These are phyloP conservation scores for Dujonia santamariae DNA, from an alignment of 1,139 yeast species.

Conservation along the genomic window DNA sequence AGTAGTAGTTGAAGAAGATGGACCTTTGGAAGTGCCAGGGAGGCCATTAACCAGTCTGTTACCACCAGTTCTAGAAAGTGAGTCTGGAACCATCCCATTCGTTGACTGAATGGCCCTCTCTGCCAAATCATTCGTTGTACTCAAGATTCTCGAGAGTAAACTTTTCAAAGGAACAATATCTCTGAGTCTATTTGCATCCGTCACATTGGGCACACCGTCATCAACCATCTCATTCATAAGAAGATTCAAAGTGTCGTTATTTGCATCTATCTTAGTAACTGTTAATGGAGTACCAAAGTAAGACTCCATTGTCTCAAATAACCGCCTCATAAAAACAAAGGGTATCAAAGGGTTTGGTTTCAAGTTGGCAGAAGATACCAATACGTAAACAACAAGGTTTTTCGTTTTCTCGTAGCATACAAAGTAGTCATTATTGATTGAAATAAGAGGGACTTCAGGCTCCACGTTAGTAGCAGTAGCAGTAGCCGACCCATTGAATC, in stretches of 20 bases:
- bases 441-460: slow-evolving; percentile 18
- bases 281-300: slow-evolving; percentile 61
- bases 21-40: neutral
- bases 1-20: slow-evolving; percentile 3
- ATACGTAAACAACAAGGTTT: slow-evolving; percentile 25
- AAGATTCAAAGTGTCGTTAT: slow-evolving; percentile 63
- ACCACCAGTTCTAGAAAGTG: neutral
- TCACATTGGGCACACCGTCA: slow-evolving; percentile 67
- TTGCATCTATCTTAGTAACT: slow-evolving; percentile 56
- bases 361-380: slow-evolving; percentile 17
- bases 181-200: slow-evolving; percentile 68
- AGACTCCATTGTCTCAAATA: slow-evolving; percentile 51
- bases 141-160: slow-evolving; percentile 35
- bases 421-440: slow-evolving; percentile 27
- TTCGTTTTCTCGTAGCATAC: slow-evolving; percentile 22
- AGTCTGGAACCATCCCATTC: neutral
- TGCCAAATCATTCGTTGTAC: slow-evolving; percentile 30
- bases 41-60: slow-evolving; percentile 1
- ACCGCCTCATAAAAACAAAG: slow-evolving; percentile 49
- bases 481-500: too few relatives aligned
- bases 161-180: slow-evolving; percentile 67
- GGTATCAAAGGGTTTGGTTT: slow-evolving; percentile 49
- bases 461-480: too few relatives aligned
- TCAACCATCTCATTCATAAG: slow-evolving; percentile 59
- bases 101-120: slow-evolving; percentile 6